phyloP scores from a whole-genome alignment of 768 basidiomycete genomes.

The Pleurotus giganteus region DNA sequence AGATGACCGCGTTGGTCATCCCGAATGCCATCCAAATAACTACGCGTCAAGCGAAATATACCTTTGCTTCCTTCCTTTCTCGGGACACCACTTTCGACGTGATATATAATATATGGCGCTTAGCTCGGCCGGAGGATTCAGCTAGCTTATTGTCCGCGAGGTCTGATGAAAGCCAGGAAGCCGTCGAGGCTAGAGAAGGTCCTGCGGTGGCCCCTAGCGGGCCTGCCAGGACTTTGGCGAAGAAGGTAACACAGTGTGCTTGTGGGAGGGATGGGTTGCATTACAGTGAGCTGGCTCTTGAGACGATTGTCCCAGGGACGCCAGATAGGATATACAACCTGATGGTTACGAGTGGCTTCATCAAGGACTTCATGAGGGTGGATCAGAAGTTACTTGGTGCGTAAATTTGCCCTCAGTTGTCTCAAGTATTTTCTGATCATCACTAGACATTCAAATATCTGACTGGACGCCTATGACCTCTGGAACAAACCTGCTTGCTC shows the following conservation, averaged over 20 bases:
- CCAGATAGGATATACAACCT: slow-evolving; percentile 96
- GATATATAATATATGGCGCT: slow-evolving; percentile 93
- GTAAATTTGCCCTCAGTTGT: slow-evolving; percentile 22
- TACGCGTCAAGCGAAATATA: slow-evolving; percentile 81
- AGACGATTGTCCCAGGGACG: slow-evolving; percentile 79
- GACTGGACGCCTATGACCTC: slow-evolving; percentile 81
- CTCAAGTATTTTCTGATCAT: neutral
- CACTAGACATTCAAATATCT: slow-evolving; percentile 86
- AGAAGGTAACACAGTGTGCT: slow-evolving; percentile 67
- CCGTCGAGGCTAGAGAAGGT: slow-evolving; percentile 6
- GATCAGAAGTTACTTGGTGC: slow-evolving; percentile 86
- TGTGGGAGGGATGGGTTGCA: slow-evolving; percentile 75
- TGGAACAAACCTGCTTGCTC: slow-evolving; percentile 66
- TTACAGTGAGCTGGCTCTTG: slow-evolving; percentile 71
- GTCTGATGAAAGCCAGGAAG: slow-evolving; percentile 19
- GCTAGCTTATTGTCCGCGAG: slow-evolving; percentile 27
- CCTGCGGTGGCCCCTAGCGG: slow-evolving; percentile 7
- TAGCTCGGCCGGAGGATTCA: slow-evolving; percentile 71
- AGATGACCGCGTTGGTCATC: slow-evolving; percentile 97
- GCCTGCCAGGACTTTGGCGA: slow-evolving; percentile 18
- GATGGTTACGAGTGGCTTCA: slow-evolving; percentile 94
- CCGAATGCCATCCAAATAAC: slow-evolving; percentile 94
- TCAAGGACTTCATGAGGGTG: slow-evolving; percentile 90
- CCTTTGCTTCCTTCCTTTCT: slow-evolving; percentile 94
- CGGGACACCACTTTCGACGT: slow-evolving; percentile 97